Evolutionary conservation across 768 basidiomycete species (phyloP).

Genomic region (Lentinus tigrinus): DNA sequence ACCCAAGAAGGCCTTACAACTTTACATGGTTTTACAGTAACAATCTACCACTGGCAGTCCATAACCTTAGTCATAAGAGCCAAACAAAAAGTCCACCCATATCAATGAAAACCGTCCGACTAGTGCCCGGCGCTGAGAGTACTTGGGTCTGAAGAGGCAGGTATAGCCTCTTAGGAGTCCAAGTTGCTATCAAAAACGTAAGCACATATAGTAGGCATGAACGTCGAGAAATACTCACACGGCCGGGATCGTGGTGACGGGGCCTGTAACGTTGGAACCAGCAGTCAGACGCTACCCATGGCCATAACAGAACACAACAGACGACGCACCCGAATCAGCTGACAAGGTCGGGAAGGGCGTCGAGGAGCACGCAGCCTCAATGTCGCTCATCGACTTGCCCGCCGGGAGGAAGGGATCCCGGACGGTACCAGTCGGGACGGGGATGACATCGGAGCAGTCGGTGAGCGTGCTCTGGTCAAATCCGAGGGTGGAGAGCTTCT

Average conservation of each 20-base stretch:
- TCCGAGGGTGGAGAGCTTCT: constrained; percentile 3
- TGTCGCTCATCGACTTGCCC: constrained; percentile 1
- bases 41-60: too few species aligned
- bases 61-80: too few species aligned
- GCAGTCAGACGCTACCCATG: background rate
- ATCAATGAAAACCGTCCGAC: too few species aligned
- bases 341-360: constrained; percentile 7
- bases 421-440: background rate
- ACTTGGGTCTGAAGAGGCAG: too few species aligned
- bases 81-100: too few species aligned
- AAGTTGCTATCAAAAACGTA: too few species aligned
- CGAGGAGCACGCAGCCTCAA: background rate
- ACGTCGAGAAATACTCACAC: background rate
- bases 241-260: background rate
- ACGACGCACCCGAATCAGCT: background rate
- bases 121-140: too few species aligned
- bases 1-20: too few species aligned
- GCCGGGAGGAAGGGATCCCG: background rate
- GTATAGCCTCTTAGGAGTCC: too few species aligned
- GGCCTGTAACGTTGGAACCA: background rate
- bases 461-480: background rate
- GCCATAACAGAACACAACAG: background rate
- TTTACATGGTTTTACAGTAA: too few species aligned
- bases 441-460: constrained; percentile 9
- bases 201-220: too few species aligned